phyloP scores from a whole-genome alignment of 208 protist genomes.

The Acanthamoeba pearcei region DNA sequence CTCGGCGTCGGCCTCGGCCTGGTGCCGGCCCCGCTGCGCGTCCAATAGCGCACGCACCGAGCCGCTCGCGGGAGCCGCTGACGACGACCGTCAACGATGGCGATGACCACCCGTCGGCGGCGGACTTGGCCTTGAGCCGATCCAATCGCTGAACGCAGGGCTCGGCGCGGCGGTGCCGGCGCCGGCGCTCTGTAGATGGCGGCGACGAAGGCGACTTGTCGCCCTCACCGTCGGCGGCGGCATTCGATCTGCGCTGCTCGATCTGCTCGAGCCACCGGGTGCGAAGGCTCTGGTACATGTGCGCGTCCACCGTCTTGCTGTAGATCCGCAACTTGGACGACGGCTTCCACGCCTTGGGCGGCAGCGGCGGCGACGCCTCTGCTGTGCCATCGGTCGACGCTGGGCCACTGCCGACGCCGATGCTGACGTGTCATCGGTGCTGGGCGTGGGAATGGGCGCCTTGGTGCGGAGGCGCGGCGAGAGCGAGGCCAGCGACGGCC shows the following conservation, averaged over 20 bases:
- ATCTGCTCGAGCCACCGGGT: not conserved
- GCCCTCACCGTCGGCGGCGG: not conserved
- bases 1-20: not conserved
- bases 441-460: conserved; percentile 10
- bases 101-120: not conserved
- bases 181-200: not conserved
- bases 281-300: conserved; percentile 42
- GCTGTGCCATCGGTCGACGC: no score
- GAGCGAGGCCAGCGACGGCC: not conserved
- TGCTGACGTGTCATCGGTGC: not conserved
- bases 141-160: not conserved
- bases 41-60: not conserved
- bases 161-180: not conserved
- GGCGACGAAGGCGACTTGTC: not conserved
- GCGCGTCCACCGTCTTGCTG: conserved; percentile 55
- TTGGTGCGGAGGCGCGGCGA: conserved; percentile 9
- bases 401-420: no score
- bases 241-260: not conserved
- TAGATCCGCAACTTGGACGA: conserved; percentile 35
- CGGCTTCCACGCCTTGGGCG: conserved; percentile 53
- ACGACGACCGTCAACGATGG: not conserved
- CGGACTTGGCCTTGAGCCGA: conserved; percentile 46
- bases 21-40: not conserved
- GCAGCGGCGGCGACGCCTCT: conserved; percentile 39
- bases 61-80: not conserved